Conservation (phyloP, 345 rosid genomes). For the Angophora floribunda region DNA sequence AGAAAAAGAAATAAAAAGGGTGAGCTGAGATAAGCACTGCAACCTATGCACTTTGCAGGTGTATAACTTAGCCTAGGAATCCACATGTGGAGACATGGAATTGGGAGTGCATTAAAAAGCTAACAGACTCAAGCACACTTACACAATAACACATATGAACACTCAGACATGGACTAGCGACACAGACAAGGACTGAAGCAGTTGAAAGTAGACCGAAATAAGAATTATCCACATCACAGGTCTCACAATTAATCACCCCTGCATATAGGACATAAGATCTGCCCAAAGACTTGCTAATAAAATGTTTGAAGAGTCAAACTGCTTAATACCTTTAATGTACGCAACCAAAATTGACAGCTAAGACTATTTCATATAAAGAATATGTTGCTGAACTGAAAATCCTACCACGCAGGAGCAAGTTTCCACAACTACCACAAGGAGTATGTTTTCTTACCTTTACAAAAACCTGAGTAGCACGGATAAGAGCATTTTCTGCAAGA, state of each 20-base stretch:
- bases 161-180: not conserved
- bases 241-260: not conserved
- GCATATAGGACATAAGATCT: not conserved
- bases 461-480: slow-evolving; percentile 89
- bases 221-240: not conserved
- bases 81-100: not conserved
- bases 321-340: not conserved
- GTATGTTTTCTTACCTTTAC: slow-evolving; percentile 61
- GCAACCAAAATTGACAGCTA: not conserved
- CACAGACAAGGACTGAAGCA: not conserved
- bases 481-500: slow-evolving; percentile 81
- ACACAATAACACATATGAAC: not conserved
- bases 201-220: not conserved
- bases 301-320: not conserved
- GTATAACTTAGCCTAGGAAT: not conserved
- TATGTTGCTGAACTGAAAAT: not conserved
- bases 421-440: not conserved
- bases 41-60: not conserved
- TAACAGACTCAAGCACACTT: not conserved
- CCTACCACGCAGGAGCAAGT: not conserved
- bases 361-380: not conserved
- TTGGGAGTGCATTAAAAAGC: not conserved
- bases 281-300: not conserved
- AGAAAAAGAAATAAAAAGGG: not conserved
- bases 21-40: not conserved